A percentile compares a stretch with the other conserved stretches of the same genome.
Evolutionary conservation across 2,329 filamentous ascomycete genomes (phyloP).

Genomic region (Aureobasidium sp.): DNA sequence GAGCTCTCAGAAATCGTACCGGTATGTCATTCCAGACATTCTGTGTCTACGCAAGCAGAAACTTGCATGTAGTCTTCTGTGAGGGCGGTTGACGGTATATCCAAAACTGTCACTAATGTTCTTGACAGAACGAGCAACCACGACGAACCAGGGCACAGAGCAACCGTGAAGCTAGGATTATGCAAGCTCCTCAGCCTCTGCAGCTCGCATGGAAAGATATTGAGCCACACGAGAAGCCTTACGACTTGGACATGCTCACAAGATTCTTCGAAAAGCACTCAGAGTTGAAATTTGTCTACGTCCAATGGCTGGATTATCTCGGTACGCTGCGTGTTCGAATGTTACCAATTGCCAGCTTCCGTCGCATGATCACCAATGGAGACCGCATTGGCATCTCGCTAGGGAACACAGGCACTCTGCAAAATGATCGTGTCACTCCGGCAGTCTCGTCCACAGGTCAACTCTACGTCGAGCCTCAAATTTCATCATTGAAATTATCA

Average conservation of each 20-base stretch:
- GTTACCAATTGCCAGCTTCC: conserved; percentile 51
- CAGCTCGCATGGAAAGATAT: not conserved
- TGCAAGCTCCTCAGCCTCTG: not conserved
- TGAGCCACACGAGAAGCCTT: not conserved
- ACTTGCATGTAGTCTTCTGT: not conserved
- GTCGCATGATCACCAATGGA: conserved; percentile 29
- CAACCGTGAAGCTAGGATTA: not conserved
- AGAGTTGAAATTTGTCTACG: conserved; percentile 58
- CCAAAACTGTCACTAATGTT: not conserved
- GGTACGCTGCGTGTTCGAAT: conserved; percentile 59
- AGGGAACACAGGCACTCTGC: conserved; percentile 59
- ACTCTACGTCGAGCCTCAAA: conserved; percentile 60
- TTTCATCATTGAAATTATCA: conserved; percentile 52
- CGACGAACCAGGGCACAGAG: not conserved
- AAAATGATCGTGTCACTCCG: conserved; percentile 55
- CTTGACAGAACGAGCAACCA: not conserved
- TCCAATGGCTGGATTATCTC: conserved; percentile 77
- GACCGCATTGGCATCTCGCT: conserved; percentile 54
- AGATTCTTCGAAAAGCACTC: conserved; percentile 46
- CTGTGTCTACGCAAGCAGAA: not conserved
- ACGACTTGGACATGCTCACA: not conserved
- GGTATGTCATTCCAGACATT: not conserved
- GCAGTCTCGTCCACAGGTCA: conserved; percentile 55
- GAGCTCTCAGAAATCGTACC: conserved; percentile 31
- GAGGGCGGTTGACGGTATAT: not conserved